phyloP scores from a whole-genome alignment of 2,329 filamentous ascomycete species.

The Fonsecaea multimorphosa region DNA sequence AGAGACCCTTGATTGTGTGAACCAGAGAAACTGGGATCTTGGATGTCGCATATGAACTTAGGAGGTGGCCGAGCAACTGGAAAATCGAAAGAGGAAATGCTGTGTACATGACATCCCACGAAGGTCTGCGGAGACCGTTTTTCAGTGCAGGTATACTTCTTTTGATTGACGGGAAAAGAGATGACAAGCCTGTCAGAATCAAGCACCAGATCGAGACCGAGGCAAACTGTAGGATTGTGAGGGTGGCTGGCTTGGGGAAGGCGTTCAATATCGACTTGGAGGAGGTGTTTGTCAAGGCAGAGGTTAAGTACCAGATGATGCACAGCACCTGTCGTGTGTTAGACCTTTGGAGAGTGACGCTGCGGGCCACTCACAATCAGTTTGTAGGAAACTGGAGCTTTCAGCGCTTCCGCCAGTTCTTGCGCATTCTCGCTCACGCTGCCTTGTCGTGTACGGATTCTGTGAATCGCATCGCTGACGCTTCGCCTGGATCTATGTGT shows the following conservation, averaged over 20 bases:
- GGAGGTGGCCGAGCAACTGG: conserved; percentile 89
- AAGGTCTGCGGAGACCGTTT: conserved; percentile 81
- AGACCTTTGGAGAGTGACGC: conserved; percentile 25
- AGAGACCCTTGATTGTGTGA: conserved; percentile 97
- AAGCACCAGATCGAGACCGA: conserved; percentile 91
- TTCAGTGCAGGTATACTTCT: conserved; percentile 77
- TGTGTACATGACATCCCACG: conserved; percentile 78
- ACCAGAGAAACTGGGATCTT: conserved; percentile 96
- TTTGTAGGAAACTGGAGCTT: conserved; percentile 84
- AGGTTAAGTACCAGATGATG: conserved; percentile 91
- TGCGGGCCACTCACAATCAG: conserved; percentile 70
- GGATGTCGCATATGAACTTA: conserved; percentile 91
- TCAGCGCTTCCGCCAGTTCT: conserved; percentile 88
- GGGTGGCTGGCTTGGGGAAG: conserved; percentile 85
- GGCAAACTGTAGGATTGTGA: conserved; percentile 91
- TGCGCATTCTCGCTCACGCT: conserved; percentile 93
- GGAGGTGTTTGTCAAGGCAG: conserved; percentile 94
- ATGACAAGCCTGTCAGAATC: conserved; percentile 76
- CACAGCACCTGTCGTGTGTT: conserved; percentile 72
- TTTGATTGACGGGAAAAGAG: conserved; percentile 72
- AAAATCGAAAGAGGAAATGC: conserved; percentile 92
- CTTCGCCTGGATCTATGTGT: conserved; percentile 80
- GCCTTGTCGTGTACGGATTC: conserved; percentile 77
- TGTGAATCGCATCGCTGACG: conserved; percentile 83
- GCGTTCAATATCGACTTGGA: conserved; percentile 96